phyloP scores from a whole-genome alignment of 306 rosid species.

The Trifolium dubium region DNA sequence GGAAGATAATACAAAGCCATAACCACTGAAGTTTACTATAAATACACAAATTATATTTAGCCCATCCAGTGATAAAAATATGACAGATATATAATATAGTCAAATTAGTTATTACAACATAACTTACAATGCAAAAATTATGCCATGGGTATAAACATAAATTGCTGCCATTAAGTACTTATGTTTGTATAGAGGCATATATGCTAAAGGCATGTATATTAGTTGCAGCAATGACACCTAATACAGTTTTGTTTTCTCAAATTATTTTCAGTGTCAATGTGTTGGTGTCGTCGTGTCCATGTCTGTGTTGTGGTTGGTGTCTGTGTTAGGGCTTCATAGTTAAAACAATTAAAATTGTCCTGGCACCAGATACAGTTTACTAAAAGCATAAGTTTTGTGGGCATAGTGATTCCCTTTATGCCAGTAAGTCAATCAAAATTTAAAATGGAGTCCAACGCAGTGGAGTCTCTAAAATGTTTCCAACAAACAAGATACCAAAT shows the following conservation, averaged over 20 bases:
- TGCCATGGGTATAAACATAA: background rate
- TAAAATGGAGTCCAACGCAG: background rate
- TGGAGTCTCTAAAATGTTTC: constrained; percentile 22
- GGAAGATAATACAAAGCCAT: constrained; percentile 23
- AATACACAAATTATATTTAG: constrained; percentile 22
- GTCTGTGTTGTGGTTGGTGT: no score
- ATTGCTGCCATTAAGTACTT: constrained; percentile 1
- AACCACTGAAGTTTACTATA: background rate
- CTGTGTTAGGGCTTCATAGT: no score
- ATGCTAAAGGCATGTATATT: no score
- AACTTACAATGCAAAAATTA: constrained; percentile 7
- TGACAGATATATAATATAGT: background rate
- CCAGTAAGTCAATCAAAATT: constrained; percentile 17
- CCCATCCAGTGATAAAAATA: constrained; percentile 20
- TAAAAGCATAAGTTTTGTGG: constrained; percentile 3
- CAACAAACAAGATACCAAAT: constrained; percentile 23
- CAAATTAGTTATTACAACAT: constrained; percentile 16
- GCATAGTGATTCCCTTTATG: background rate
- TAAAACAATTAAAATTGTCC: background rate
- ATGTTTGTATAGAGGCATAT: background rate
- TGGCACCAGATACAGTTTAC: constrained; percentile 18
- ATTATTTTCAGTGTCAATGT: no score
- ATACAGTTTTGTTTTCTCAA: no score
- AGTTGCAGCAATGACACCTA: no score
- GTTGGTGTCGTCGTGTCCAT: no score